Percentiles rank a stretch among this genome's conserved stretches.
These are phyloP conservation scores for Polyporus tsugae DNA, from an alignment of 1,284 basidiomycete genomes.

Conservation along the genomic window DNA sequence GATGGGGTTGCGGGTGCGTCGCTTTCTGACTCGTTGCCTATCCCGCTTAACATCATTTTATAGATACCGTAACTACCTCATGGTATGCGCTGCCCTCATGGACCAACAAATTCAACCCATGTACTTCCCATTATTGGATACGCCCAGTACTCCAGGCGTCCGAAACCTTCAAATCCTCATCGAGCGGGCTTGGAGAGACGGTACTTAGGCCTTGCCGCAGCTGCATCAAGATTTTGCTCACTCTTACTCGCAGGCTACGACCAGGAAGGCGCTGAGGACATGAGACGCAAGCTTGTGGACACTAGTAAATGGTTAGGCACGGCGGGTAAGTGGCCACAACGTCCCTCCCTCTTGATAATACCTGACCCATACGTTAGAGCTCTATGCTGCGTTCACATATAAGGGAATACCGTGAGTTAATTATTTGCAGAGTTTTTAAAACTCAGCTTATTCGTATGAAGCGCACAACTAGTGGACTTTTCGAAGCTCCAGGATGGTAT, in stretches of 20 bases:
- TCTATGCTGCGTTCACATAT: slow-evolving; percentile 73
- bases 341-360: slow-evolving; percentile 15
- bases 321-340: slow-evolving; percentile 54
- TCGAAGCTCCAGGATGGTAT: slow-evolving; percentile 52
- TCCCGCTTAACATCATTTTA: neutral
- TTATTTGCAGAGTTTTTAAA: neutral
- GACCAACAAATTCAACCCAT: slow-evolving; percentile 64
- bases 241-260: slow-evolving; percentile 69
- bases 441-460: slow-evolving; percentile 38
- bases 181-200: slow-evolving; percentile 79
- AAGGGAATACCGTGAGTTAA: slow-evolving; percentile 79
- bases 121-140: slow-evolving; percentile 67
- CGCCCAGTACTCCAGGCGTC: slow-evolving; percentile 69
- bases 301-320: slow-evolving; percentile 85
- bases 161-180: slow-evolving; percentile 80
- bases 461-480: slow-evolving; percentile 73
- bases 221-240: neutral
- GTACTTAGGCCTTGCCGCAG: slow-evolving; percentile 43
- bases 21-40: neutral
- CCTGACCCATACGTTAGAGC: slow-evolving; percentile 49
- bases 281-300: slow-evolving; percentile 65
- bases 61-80: slow-evolving; percentile 89
- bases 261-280: slow-evolving; percentile 65
- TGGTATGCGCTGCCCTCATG: slow-evolving; percentile 80
- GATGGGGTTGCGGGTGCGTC: slow-evolving; percentile 79